Conservation (phyloP, 1,284 basidiomycete species). For the Ceratobasidium sp. region DNA sequence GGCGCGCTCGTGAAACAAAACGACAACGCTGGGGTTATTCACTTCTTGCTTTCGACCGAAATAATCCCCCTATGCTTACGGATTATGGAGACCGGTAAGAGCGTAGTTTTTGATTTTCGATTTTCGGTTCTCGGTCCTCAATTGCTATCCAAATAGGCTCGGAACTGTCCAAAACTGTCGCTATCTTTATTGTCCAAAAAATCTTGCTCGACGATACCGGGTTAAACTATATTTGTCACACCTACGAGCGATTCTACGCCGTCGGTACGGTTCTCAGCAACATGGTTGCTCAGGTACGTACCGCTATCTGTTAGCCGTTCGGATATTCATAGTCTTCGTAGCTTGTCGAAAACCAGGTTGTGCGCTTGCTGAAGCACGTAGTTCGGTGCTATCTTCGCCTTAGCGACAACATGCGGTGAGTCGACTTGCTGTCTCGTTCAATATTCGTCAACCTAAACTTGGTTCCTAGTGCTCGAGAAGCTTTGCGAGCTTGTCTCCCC, state of each 20-base stretch:
- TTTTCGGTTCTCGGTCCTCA: background rate
- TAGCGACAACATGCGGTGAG: conserved; percentile 94
- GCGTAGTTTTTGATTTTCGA: background rate
- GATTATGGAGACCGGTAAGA: conserved; percentile 93
- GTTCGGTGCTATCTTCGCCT: conserved; percentile 96
- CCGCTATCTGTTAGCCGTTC: background rate
- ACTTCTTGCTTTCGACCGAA: conserved; percentile 98
- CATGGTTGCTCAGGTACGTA: conserved; percentile 86
- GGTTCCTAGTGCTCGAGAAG: conserved; percentile 86
- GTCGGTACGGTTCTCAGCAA: conserved; percentile 98
- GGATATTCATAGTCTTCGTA: background rate
- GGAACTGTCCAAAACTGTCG: conserved; percentile 99
- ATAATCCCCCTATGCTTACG: conserved; percentile 99
- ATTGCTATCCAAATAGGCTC: conserved; percentile 69
- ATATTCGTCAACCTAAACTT: conserved; percentile 7
- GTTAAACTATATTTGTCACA: conserved; percentile 98
- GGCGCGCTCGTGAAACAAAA: conserved; percentile 99
- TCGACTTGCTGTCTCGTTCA: conserved; percentile 1
- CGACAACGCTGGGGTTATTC: conserved; percentile 98
- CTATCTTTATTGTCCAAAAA: conserved; percentile 99
- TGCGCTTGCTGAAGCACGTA: conserved; percentile 96
- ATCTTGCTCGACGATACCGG: conserved; percentile 98
- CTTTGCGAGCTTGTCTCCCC: conserved; percentile 95
- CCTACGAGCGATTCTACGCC: conserved; percentile 99
- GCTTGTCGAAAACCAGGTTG: conserved; percentile 96